Percentiles rank a stretch among this genome's conserved stretches.
Evolutionary conservation across 148 eudicot genomes (phyloP).

Genomic region (Rhododendron ovatum): DNA sequence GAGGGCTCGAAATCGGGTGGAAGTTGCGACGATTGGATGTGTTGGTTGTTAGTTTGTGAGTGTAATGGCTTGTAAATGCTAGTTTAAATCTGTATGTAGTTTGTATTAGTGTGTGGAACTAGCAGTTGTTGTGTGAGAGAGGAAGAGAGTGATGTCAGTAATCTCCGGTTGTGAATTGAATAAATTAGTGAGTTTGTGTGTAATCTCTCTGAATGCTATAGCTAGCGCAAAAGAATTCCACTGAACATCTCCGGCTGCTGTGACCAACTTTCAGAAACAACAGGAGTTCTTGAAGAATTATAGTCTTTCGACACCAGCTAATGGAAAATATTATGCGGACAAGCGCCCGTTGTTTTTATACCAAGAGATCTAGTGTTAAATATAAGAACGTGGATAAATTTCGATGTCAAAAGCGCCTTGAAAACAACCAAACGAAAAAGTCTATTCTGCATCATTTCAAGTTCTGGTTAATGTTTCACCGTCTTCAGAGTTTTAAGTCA

Average conservation of each 20-base stretch:
- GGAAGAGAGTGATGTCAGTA: too few relatives aligned
- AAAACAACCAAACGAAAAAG: neutral
- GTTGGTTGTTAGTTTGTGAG: too few relatives aligned
- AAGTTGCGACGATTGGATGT: too few relatives aligned
- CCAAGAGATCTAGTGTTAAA: neutral
- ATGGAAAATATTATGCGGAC: neutral
- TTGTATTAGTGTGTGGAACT: too few relatives aligned
- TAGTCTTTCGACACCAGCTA: neutral
- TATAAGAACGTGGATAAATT: neutral
- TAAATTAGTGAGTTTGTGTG: too few relatives aligned
- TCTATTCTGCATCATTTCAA: neutral
- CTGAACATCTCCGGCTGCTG: too few relatives aligned
- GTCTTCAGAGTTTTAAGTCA: neutral
- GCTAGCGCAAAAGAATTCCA: neutral
- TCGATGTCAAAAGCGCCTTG: neutral
- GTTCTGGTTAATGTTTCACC: neutral
- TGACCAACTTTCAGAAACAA: neutral
- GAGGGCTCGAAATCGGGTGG: too few relatives aligned
- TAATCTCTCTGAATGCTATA: neutral
- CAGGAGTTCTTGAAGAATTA: neutral
- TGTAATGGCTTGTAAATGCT: too few relatives aligned
- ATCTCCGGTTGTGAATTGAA: too few relatives aligned
- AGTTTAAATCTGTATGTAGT: too few relatives aligned
- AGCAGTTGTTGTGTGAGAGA: too few relatives aligned
- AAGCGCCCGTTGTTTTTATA: neutral